Conservation (phyloP, 208 protist genomes). For the Leishmania braziliensis region DNA sequence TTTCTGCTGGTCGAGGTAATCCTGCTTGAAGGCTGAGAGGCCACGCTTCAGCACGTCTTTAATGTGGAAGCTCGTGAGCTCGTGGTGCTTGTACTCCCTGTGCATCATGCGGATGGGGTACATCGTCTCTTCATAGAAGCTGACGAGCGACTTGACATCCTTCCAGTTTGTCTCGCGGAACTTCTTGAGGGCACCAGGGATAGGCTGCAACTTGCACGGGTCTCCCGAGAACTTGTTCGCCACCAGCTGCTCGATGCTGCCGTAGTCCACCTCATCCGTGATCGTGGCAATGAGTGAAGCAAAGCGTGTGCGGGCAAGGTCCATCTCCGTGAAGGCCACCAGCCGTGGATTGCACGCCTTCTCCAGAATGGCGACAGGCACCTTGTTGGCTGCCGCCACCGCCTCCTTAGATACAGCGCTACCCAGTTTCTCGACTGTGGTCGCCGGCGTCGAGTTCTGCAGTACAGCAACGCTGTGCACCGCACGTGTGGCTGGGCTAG, state of each 20-base stretch:
- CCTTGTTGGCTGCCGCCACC: constrained; percentile 53
- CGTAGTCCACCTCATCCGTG: constrained; percentile 55
- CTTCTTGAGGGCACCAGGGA: constrained; percentile 65
- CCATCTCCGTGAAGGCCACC: constrained; percentile 66
- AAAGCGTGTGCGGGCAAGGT: constrained; percentile 62
- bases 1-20: constrained; percentile 86
- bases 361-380: constrained; percentile 53
- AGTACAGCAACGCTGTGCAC: constrained; percentile 63
- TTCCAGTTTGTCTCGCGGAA: constrained; percentile 72
- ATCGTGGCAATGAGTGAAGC: constrained; percentile 69
- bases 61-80: constrained; percentile 83
- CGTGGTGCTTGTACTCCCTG: constrained; percentile 54
- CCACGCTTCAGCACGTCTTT: constrained; percentile 91
- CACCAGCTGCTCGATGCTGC: constrained; percentile 63
- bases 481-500: constrained; percentile 23
- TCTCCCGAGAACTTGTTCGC: constrained; percentile 34
- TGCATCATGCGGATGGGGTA: constrained; percentile 66
- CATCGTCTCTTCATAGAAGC: constrained; percentile 87
- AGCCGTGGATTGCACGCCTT: constrained; percentile 54
- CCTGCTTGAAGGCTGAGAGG: constrained; percentile 86
- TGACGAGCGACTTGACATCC: constrained; percentile 51
- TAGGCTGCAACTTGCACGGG: constrained; percentile 35
- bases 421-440: constrained; percentile 48
- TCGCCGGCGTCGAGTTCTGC: constrained; percentile 42
- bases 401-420: constrained; percentile 44